Conservation (phyloP, 75 land plant genomes). For the Azolla pinnata region DNA sequence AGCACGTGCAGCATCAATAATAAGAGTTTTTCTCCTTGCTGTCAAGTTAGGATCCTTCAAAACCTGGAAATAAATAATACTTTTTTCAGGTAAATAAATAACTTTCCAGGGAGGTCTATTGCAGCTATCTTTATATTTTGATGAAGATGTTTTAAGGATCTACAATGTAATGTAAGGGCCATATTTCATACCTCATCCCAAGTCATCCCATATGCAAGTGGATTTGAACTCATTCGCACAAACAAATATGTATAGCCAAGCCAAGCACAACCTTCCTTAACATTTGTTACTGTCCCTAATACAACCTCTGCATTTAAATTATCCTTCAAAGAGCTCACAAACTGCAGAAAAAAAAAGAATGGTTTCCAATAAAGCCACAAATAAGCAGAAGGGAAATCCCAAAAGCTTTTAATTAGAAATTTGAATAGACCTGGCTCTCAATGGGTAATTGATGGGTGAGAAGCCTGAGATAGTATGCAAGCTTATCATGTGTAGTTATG, state of each 20-base stretch:
- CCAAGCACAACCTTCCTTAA: constrained; percentile 94
- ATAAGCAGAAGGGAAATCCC: no score
- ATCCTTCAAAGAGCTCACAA: constrained; percentile 87
- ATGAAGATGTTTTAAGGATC: background rate
- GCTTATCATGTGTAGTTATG: constrained; percentile 86
- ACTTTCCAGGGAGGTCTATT: background rate
- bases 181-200: constrained; percentile 79
- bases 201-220: constrained; percentile 83
- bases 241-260: constrained; percentile 96
- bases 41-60: constrained; percentile 67
- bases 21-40: constrained; percentile 64
- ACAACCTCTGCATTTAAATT: constrained; percentile 95
- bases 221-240: constrained; percentile 84
- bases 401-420: background rate
- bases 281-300: constrained; percentile 93
- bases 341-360: constrained; percentile 39
- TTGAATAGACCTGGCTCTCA: constrained; percentile 74
- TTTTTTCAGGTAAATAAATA: no score
- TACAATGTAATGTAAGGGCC: background rate
- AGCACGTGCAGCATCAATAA: constrained; percentile 90
- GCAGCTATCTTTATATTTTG: background rate
- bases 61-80: constrained; percentile 31
- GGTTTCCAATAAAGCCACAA: no score
- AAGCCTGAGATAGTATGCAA: constrained; percentile 76
- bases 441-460: constrained; percentile 91